These are phyloP conservation scores for Chalciporus sp. DNA, from an alignment of 1,284 basidiomycete genomes.

Conservation along the genomic window DNA sequence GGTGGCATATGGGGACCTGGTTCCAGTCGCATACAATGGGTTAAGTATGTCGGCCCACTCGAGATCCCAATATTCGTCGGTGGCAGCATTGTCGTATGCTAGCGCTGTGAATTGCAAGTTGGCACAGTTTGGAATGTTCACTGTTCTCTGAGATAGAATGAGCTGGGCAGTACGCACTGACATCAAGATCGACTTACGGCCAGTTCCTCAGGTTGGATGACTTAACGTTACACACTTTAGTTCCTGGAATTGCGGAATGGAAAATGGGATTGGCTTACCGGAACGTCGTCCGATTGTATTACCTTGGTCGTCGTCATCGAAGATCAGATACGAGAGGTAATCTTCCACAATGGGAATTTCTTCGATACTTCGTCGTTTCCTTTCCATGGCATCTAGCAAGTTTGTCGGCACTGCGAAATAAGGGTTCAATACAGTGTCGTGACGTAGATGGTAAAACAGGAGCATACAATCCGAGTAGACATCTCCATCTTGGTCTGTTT, in stretches of 20 bases:
- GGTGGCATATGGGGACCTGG: not conserved
- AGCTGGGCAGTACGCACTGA: not conserved
- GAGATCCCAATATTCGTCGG: slow-evolving; percentile 1
- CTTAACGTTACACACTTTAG: not conserved
- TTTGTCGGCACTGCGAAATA: not conserved
- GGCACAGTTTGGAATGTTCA: not conserved
- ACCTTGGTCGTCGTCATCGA: not conserved
- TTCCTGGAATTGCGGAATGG: too few species aligned
- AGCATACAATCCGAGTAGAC: not conserved
- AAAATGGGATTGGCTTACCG: not conserved
- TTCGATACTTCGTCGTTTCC: not conserved
- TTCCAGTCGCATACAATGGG: not conserved
- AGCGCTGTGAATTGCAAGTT: not conserved
- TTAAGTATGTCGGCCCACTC: not conserved
- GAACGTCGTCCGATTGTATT: not conserved
- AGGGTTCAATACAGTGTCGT: not conserved
- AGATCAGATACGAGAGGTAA: not conserved
- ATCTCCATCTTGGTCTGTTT: not conserved
- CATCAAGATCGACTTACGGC: not conserved
- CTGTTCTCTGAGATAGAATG: not conserved
- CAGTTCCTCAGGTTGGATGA: not conserved
- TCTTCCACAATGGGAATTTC: not conserved
- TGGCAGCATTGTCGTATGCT: not conserved
- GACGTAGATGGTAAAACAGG: not conserved
- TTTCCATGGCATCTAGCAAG: not conserved